Evolutionary conservation across 169 alveolate genomes (phyloP), one percentile per base, ranked within the genome.

Genomic region (Besnoitia besnoiti): DNA sequence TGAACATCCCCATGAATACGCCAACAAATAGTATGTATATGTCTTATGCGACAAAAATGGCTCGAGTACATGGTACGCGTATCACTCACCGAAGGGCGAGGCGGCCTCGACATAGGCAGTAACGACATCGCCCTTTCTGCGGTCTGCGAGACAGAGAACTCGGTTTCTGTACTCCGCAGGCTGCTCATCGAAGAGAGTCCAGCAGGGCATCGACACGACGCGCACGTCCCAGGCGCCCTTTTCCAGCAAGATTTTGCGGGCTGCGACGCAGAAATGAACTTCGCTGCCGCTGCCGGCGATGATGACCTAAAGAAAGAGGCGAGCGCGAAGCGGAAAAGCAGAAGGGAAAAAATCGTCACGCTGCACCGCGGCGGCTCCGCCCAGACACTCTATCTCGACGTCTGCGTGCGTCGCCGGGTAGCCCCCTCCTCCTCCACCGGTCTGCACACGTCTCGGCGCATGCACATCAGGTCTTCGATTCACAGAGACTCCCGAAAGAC

Each of bases 161-260:
- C 51, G 62, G 76, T 92, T 76, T 49, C 75, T 51, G 90, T 92
- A 92, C 46, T 59, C 90, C 85, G 84, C 88, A 49, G 95, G 77
- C 93, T 96, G 97, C 62, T 94, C 95, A 62, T 85, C 95, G 88
- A 95, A 95, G 61, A 96, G 91, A 40, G 93, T 96, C 97, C 97
- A 96, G 87, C 96, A 96, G 35, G 97, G 97, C 90, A 96, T 94
- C 35, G 97, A 96, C 35, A 96, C 97, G 59, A 96, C 89, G 67
- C 98, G 97, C 14, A 95, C 96, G 73, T 94, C 91, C 90, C 92
- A 92, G 47, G 14, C n/a, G 47, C 77, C 89, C 30, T 85, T 42
- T 8, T 62, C 39, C 47, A 37, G 40, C 85, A 93, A 92, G 89
- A 95, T 80, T 49, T 94, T 79, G 85, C 89, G 90, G 14, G 97